Evolutionary conservation across 2,329 filamentous ascomycete species (phyloP).

Genomic region (Pyrenophora graminea): DNA sequence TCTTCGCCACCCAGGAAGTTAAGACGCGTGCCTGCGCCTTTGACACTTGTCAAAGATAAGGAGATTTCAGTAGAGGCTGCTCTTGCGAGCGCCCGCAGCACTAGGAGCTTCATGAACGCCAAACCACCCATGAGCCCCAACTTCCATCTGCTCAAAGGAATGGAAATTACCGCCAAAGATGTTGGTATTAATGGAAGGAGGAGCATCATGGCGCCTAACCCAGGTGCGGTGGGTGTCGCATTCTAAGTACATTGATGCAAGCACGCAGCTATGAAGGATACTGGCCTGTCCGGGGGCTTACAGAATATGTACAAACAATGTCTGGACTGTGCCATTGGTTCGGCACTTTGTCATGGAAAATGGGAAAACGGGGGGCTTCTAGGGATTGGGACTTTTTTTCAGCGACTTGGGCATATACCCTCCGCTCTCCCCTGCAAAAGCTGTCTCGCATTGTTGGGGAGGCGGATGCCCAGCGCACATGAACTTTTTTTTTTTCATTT

Average conservation of each 20-base stretch:
- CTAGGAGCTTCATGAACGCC: constrained; percentile 19
- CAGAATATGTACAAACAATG: background rate
- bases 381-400: background rate
- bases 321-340: background rate
- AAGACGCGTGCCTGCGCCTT: constrained; percentile 35
- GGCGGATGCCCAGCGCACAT: constrained; percentile 10
- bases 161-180: constrained; percentile 35
- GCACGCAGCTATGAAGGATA: background rate
- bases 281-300: background rate
- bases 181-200: constrained; percentile 18
- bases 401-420: constrained; percentile 16
- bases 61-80: constrained; percentile 26
- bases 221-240: constrained; percentile 39
- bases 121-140: constrained; percentile 37
- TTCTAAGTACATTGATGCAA: constrained; percentile 25
- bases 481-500: background rate
- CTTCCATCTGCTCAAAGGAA: constrained; percentile 34
- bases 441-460: constrained; percentile 7
- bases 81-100: constrained; percentile 24
- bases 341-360: background rate
- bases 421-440: constrained; percentile 6
- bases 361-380: background rate
- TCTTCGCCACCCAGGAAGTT: constrained; percentile 24
- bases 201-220: constrained; percentile 18
- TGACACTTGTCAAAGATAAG: constrained; percentile 32